Evolutionary conservation across 2,329 filamentous ascomycete genomes (phyloP).

Genomic region (Cyclaneusma minus): DNA sequence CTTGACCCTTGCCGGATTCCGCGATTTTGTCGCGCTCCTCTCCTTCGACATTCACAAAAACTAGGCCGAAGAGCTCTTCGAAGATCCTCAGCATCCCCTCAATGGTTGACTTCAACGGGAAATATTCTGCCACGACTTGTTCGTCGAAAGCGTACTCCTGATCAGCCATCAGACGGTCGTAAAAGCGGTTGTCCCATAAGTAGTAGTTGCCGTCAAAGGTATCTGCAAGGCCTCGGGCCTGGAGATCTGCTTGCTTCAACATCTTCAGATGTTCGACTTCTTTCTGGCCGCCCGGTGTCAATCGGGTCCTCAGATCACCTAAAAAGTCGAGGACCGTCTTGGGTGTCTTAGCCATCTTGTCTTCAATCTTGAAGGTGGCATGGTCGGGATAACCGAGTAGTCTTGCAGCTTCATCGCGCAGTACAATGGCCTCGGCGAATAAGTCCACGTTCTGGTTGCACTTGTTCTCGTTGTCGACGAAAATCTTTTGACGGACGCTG

Average conservation of each 20-base stretch:
- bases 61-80: conserved; percentile 65
- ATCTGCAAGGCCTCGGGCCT: conserved; percentile 34
- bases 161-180: conserved; percentile 67
- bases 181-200: conserved; percentile 71
- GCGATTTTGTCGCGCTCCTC: conserved; percentile 39
- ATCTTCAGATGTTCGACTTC: conserved; percentile 57
- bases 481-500: conserved; percentile 52
- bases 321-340: conserved; percentile 60
- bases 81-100: conserved; percentile 71
- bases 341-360: conserved; percentile 74
- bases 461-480: conserved; percentile 70
- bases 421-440: conserved; percentile 58
- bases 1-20: conserved; percentile 33
- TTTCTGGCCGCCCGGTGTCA: conserved; percentile 53
- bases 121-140: conserved; percentile 69
- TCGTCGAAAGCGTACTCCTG: conserved; percentile 69
- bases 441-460: conserved; percentile 56
- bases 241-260: conserved; percentile 57
- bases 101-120: conserved; percentile 60
- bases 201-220: conserved; percentile 57
- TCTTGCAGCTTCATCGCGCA: conserved; percentile 65
- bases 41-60: conserved; percentile 56
- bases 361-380: conserved; percentile 59
- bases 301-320: conserved; percentile 48
- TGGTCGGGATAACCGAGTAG: conserved; percentile 65